Base-by-base conservation (phyloP, 768 basidiomycete genomes). In the Mycena maculata region DNA sequence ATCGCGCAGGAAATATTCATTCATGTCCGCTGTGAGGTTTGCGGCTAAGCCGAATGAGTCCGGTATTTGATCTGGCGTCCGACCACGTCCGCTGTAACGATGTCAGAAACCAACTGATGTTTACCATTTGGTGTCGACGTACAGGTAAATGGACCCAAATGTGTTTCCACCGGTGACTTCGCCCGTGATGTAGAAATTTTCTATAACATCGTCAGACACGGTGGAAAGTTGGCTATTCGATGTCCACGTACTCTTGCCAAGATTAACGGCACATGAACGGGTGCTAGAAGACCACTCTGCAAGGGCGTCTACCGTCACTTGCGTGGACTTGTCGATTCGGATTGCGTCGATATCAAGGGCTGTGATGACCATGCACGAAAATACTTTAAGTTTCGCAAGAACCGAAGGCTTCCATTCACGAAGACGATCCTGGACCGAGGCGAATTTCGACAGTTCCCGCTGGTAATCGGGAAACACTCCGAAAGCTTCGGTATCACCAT, bases 401-500 rank as follows among this genome's bases (percentile, higher is more conserved):
- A 96, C 94, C 2, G 82, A 74, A 0, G 93, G 88, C 27, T 88
- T 87, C 96, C 96, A 98, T 82, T 98, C 96, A 47, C 95, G 87
- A 39, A 97, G 88, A 85, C 96, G 93, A 77, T 98, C 96, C 75
- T 98, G 96, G 3, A 97, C 96, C 62, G 95, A 96, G 41, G 96
- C 95, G 78, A 97, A 97, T 75, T 98, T 98, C 71, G 94, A 88
- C 25, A 98, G 82, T 77, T 98, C 93, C 85, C 96, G 95, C 75
- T 97, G 88, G 92, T 89, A 95, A 80, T 94, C 92, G 47, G 92
- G 93, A 79, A 94, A 93, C 31, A 98, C 95, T 90, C 96, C 96
- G 76, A 97, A 97, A 68, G 96, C 96, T 78, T 98, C 96, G 88
- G 94, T 94, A 80, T 98, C 96, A 68, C 96, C 96, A 71, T 92